These are phyloP conservation scores for Termitomyces titanicus DNA, from an alignment of 768 basidiomycete genomes.

Conservation along the genomic window DNA sequence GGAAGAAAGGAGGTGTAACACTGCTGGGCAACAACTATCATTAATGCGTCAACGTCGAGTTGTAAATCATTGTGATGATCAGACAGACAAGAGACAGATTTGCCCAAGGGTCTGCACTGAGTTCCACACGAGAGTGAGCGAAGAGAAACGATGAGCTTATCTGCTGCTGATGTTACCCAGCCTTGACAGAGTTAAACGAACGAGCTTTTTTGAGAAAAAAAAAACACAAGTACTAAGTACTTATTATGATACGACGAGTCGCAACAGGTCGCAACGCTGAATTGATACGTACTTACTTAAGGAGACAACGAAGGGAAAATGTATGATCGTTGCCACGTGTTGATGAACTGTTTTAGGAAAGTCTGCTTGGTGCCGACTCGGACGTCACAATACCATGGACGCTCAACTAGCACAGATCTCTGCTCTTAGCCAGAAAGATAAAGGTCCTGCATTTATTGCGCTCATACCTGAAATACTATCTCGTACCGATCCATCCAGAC, in stretches of 20 bases:
- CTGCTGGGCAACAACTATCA: slow-evolving; percentile 4
- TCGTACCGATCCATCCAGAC: slow-evolving; percentile 37
- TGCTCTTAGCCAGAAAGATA: slow-evolving; percentile 77
- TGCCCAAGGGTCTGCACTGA: not conserved
- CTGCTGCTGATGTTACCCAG: not conserved
- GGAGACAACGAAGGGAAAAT: too few relatives aligned
- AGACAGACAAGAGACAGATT: not conserved
- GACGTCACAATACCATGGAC: slow-evolving; percentile 45
- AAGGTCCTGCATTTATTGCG: slow-evolving; percentile 68
- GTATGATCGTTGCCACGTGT: slow-evolving; percentile 1
- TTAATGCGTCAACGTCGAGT: not conserved
- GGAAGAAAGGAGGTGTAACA: not conserved
- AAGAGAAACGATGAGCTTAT: too few relatives aligned
- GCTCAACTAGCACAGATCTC: slow-evolving; percentile 59
- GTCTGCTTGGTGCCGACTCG: not conserved
- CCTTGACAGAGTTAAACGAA: not conserved
- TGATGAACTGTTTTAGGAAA: not conserved
- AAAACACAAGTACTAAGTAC: not conserved
- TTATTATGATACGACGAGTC: not conserved
- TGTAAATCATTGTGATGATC: slow-evolving; percentile 1
- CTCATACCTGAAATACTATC: slow-evolving; percentile 67
- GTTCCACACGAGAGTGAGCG: not conserved
- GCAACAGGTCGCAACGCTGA: too few relatives aligned
- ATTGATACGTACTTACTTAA: too few relatives aligned
- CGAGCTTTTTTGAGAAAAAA: too few relatives aligned